A percentile compares a stretch with the other conserved stretches of the same genome.
phyloP scores from a whole-genome alignment of 768 basidiomycete species.

The Hericium coralloides region DNA sequence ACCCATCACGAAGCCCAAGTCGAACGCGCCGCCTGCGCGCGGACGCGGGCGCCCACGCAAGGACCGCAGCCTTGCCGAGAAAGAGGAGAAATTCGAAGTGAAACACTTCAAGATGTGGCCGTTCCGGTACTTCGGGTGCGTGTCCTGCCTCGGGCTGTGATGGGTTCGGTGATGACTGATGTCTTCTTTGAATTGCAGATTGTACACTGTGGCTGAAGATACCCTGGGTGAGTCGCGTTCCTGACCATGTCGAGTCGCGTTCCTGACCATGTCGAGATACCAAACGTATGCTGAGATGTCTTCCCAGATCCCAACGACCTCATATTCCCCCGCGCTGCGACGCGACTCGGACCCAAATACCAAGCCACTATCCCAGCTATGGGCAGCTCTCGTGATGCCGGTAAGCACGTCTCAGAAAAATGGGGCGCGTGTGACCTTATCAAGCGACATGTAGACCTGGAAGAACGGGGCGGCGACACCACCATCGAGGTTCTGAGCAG shows the following conservation, averaged over 20 bases:
- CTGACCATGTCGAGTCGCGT: neutral
- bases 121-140: conserved; percentile 95
- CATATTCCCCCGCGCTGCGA: conserved; percentile 90
- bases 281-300: neutral
- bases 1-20: conserved; percentile 42
- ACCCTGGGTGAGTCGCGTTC: conserved; percentile 57
- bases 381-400: conserved; percentile 22
- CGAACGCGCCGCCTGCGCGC: conserved; percentile 63
- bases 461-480: conserved; percentile 60
- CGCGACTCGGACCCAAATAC: conserved; percentile 82
- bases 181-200: conserved; percentile 32
- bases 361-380: conserved; percentile 51
- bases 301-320: conserved; percentile 86
- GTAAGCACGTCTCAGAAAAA: conserved; percentile 5
- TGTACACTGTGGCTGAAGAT: conserved; percentile 88
- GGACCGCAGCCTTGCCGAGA: conserved; percentile 62
- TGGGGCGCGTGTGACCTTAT: neutral
- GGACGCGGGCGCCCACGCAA: conserved; percentile 74
- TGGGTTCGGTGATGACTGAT: neutral
- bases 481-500: conserved; percentile 67
- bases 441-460: conserved; percentile 17
- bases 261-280: neutral
- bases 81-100: conserved; percentile 67
- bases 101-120: conserved; percentile 90
- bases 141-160: neutral